phyloP scores from a whole-genome alignment of 2,329 filamentous ascomycete genomes.

The Ascochyta viciae-villosae region DNA sequence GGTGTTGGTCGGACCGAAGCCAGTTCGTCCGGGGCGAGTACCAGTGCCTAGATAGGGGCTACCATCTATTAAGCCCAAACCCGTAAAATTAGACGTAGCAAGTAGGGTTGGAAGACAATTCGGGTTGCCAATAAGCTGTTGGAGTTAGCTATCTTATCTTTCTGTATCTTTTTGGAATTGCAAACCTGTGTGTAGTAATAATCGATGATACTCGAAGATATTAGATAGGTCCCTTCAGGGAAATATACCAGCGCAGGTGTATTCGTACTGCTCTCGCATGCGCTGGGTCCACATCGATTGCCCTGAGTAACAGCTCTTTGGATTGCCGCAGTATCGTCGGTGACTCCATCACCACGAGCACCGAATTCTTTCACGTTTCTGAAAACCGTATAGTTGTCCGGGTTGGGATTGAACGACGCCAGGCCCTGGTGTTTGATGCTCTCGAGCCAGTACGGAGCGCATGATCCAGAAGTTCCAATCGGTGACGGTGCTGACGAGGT shows the following conservation, averaged over 20 bases:
- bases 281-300: conserved; percentile 50
- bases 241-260: conserved; percentile 66
- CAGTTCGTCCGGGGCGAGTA: conserved; percentile 40
- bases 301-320: conserved; percentile 52
- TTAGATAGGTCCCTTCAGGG: conserved; percentile 64
- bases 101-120: conserved; percentile 63
- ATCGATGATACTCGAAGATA: conserved; percentile 64
- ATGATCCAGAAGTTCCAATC: conserved; percentile 23
- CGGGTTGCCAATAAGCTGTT: conserved; percentile 63
- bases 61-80: conserved; percentile 65
- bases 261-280: conserved; percentile 55
- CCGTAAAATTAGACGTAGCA: conserved; percentile 60
- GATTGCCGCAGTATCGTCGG: conserved; percentile 62
- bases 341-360: conserved; percentile 46
- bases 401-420: conserved; percentile 48
- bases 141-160: conserved; percentile 5
- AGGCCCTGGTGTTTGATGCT: conserved; percentile 52
- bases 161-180: not conserved
- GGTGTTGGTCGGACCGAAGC: conserved; percentile 62
- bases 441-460: conserved; percentile 51
- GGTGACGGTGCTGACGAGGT: conserved; percentile 22
- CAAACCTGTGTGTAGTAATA: conserved; percentile 66
- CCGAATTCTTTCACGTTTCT: conserved; percentile 54
- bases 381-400: conserved; percentile 50
- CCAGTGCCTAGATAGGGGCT: conserved; percentile 56